Conservation (phyloP, 805 yeast genomes). For the Monosporozyma siamensis region DNA sequence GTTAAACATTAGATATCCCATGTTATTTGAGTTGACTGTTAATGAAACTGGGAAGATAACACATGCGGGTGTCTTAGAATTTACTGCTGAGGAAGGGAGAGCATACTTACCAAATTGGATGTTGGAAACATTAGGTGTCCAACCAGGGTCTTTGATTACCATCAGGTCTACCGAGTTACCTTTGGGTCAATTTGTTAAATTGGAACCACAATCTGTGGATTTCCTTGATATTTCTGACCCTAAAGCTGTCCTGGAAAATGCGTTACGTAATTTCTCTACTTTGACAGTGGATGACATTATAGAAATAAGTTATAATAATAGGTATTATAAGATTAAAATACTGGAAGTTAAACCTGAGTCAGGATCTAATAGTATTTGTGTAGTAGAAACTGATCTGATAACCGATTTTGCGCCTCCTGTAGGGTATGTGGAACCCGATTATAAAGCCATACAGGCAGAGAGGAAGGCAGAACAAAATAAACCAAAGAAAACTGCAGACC, state of each 20-base stretch:
- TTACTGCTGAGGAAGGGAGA: slow-evolving; percentile 95
- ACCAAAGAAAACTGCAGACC: slow-evolving; percentile 26
- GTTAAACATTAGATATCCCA: slow-evolving; percentile 90
- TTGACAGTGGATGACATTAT: slow-evolving; percentile 76
- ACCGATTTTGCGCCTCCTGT: slow-evolving; percentile 99
- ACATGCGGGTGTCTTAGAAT: slow-evolving; percentile 92
- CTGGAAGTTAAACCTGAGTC: slow-evolving; percentile 80
- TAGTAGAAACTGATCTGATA: slow-evolving; percentile 90
- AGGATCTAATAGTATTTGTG: slow-evolving; percentile 64
- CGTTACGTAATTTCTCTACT: slow-evolving; percentile 81
- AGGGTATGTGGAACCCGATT: slow-evolving; percentile 91
- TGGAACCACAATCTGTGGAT: slow-evolving; percentile 92
- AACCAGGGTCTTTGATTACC: slow-evolving; percentile 74
- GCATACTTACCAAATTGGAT: slow-evolving; percentile 95
- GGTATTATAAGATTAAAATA: slow-evolving; percentile 68
- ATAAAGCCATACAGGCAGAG: slow-evolving; percentile 29
- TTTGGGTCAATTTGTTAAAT: slow-evolving; percentile 77
- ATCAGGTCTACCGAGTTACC: slow-evolving; percentile 73
- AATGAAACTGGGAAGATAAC: slow-evolving; percentile 54
- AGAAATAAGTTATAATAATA: slow-evolving; percentile 75
- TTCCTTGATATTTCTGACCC: slow-evolving; percentile 92
- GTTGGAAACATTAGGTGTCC: slow-evolving; percentile 63
- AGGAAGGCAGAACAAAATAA: slow-evolving; percentile 19
- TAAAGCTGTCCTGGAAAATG: slow-evolving; percentile 91
- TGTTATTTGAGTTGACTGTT: slow-evolving; percentile 75